Percentiles rank a stretch among this genome's conserved stretches.
phyloP scores from a whole-genome alignment of 176 grass and related monocot species.

The Triticum dicoccoides region DNA sequence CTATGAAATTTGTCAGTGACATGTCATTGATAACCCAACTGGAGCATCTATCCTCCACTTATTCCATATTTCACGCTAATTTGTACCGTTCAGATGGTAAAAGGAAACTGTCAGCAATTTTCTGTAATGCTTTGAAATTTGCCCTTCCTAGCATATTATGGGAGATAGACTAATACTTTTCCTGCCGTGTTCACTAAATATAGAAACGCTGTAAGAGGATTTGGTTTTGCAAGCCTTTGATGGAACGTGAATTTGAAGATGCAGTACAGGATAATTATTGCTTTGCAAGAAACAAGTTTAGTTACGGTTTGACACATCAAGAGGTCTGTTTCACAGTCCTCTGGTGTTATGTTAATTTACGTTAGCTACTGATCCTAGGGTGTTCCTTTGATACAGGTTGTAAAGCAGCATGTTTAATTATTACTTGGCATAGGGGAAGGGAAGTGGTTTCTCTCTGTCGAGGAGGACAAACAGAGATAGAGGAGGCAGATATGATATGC shows the following conservation, averaged over 20 bases:
- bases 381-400: too few relatives aligned
- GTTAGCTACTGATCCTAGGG: too few relatives aligned
- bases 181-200: slow-evolving; percentile 4
- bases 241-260: slow-evolving; percentile 40
- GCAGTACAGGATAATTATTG: slow-evolving; percentile 28
- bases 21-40: not conserved
- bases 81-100: not conserved
- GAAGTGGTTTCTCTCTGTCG: too few relatives aligned
- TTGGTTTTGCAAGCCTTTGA: slow-evolving; percentile 57
- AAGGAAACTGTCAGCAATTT: not conserved
- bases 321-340: too few relatives aligned
- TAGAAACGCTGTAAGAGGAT: slow-evolving; percentile 56
- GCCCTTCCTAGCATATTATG: not conserved
- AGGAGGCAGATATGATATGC: not conserved
- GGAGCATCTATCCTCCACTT: not conserved
- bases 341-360: too few relatives aligned
- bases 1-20: not conserved
- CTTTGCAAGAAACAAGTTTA: not conserved
- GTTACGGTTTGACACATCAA: too few relatives aligned
- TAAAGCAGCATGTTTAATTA: too few relatives aligned
- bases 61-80: not conserved
- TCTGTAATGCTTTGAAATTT: not conserved
- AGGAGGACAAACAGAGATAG: too few relatives aligned
- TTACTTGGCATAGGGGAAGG: too few relatives aligned
- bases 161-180: not conserved